Percentiles rank a stretch among this genome's conserved stretches.
Conservation (phyloP, 2,329 filamentous ascomycete species). For the Neofusicoccum cordaticola region DNA sequence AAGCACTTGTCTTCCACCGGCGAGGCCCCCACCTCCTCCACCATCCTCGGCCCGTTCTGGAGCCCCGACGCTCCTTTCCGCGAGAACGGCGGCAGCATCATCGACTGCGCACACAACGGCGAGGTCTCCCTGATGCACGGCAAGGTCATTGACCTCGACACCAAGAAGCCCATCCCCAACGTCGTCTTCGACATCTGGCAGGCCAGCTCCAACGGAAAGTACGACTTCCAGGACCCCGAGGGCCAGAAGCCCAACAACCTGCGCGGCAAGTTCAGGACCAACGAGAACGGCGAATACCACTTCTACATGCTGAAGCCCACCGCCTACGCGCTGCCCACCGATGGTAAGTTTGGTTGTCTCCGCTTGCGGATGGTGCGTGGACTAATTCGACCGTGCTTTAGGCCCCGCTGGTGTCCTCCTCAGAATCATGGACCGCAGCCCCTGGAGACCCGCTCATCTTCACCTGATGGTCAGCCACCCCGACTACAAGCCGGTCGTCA, state of each 20-base stretch:
- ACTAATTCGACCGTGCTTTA: slow-evolving; percentile 10
- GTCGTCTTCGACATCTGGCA: slow-evolving; percentile 79
- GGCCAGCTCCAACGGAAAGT: slow-evolving; percentile 70
- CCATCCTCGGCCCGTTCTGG: slow-evolving; percentile 78
- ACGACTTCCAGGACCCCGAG: slow-evolving; percentile 72
- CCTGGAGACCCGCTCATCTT: slow-evolving; percentile 61
- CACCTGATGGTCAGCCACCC: slow-evolving; percentile 56
- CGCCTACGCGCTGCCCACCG: slow-evolving; percentile 67
- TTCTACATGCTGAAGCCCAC: slow-evolving; percentile 76
- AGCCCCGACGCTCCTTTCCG: slow-evolving; percentile 72
- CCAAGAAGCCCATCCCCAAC: slow-evolving; percentile 62
- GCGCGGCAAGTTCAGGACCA: slow-evolving; percentile 70
- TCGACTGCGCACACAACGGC: slow-evolving; percentile 61
- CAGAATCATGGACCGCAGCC: slow-evolving; percentile 55
- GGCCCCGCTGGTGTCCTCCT: slow-evolving; percentile 54
- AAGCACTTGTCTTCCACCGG: slow-evolving; percentile 61
- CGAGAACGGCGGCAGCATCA: slow-evolving; percentile 63
- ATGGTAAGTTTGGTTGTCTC: slow-evolving; percentile 42
- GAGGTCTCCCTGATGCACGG: slow-evolving; percentile 68
- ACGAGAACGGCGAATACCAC: slow-evolving; percentile 67
- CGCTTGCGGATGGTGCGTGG: background rate
- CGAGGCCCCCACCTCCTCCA: slow-evolving; percentile 66
- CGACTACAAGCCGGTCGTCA: slow-evolving; percentile 56
- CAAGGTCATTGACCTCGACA: slow-evolving; percentile 61
- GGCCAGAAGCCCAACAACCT: slow-evolving; percentile 72